Conservation (phyloP, 257 asterid genomes). For the Plectranthus barbatus region DNA sequence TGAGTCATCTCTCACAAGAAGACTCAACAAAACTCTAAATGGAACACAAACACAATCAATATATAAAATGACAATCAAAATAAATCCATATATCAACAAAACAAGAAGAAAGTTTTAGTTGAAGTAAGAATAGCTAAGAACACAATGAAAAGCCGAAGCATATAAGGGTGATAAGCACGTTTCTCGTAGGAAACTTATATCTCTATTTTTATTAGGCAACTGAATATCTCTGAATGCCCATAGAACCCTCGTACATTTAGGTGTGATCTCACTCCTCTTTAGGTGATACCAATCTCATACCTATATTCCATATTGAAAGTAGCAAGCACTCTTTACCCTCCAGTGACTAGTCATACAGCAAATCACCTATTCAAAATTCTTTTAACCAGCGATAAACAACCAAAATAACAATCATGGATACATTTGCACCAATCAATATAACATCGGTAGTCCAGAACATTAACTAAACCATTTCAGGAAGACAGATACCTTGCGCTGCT, state of each 20-base stretch:
- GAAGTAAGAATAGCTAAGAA: constrained; percentile 5
- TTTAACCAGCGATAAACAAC: background rate
- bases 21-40: too few species aligned
- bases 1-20: constrained; percentile 13
- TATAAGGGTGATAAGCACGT: background rate
- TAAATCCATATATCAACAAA: background rate
- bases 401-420: background rate
- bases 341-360: too few species aligned
- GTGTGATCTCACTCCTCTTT: too few species aligned
- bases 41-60: constrained; percentile 4
- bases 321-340: too few species aligned
- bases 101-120: background rate
- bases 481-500: too few species aligned
- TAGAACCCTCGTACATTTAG: too few species aligned
- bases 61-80: background rate
- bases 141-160: background rate
- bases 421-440: background rate
- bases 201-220: background rate
- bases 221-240: background rate
- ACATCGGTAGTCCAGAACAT: background rate
- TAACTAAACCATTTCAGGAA: too few species aligned
- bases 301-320: too few species aligned
- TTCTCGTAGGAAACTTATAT: background rate
- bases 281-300: too few species aligned
- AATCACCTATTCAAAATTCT: too few species aligned